A percentile compares a stretch with the other conserved stretches of the same genome.
Evolutionary conservation across 2,329 filamentous ascomycete species (phyloP).

Genomic region (Apiospora pterosperma): DNA sequence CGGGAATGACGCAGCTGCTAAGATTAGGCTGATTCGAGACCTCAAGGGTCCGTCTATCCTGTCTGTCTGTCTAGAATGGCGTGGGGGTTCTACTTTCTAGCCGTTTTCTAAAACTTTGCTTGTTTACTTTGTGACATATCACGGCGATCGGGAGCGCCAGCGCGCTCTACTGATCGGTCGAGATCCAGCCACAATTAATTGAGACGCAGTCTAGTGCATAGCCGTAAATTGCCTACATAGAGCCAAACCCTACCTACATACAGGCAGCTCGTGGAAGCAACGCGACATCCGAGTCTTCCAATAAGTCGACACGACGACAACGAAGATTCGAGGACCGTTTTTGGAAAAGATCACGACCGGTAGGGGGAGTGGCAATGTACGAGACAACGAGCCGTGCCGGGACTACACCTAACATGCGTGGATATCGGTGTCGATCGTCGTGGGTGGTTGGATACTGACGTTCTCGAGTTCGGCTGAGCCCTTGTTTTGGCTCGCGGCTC

Average conservation of each 20-base stretch:
- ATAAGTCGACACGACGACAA: background rate
- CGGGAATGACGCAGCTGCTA: background rate
- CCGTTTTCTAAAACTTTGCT: background rate
- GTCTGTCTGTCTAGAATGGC: background rate
- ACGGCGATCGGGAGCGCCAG: background rate
- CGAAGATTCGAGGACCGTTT: background rate
- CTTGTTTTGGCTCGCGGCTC: background rate
- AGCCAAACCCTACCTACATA: background rate
- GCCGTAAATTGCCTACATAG: background rate
- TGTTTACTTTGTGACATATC: background rate
- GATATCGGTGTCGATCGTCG: background rate
- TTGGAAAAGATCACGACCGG: background rate
- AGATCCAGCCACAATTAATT: background rate
- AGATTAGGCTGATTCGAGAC: background rate
- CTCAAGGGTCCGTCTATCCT: background rate
- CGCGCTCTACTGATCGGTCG: background rate
- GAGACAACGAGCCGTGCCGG: background rate
- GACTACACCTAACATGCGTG: background rate
- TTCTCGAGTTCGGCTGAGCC: background rate
- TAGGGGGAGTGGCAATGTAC: background rate
- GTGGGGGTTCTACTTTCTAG: background rate
- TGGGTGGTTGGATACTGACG: background rate
- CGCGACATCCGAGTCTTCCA: background rate
- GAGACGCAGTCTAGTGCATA: background rate
- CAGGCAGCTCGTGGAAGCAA: background rate